Percentiles rank a stretch among this genome's conserved stretches.
Evolutionary conservation across 75 land plant species (phyloP).

Genomic region (Cryptomeria japonica): DNA sequence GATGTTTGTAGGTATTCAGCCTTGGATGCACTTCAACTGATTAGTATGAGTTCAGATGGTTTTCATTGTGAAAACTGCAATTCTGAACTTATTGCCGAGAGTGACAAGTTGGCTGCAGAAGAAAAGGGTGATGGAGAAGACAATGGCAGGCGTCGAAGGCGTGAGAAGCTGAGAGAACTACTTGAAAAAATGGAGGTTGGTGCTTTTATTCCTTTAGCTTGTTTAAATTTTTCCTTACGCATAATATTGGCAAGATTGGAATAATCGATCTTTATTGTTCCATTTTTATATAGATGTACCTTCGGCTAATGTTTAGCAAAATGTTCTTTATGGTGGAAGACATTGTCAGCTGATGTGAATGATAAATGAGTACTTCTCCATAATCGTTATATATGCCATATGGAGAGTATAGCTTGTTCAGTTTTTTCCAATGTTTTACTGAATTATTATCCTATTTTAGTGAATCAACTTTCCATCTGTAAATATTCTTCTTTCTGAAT

Average conservation of each 20-base stretch:
- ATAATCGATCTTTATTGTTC: neutral
- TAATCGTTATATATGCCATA: neutral
- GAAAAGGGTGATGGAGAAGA: constrained; percentile 94
- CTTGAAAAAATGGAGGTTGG: constrained; percentile 83
- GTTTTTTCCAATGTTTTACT: neutral
- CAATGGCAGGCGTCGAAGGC: constrained; percentile 80
- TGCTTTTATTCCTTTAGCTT: neutral
- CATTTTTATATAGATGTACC: neutral
- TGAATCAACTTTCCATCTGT: too few relatives aligned
- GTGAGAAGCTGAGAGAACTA: constrained; percentile 78
- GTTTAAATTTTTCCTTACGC: neutral
- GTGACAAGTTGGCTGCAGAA: constrained; percentile 82
- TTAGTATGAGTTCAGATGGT: constrained; percentile 52
- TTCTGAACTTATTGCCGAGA: constrained; percentile 85
- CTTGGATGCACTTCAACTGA: constrained; percentile 75
- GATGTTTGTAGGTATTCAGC: constrained; percentile 67
- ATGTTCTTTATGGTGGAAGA: neutral
- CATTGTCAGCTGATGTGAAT: neutral
- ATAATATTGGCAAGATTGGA: neutral
- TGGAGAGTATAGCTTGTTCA: neutral
- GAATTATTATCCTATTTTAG: neutral
- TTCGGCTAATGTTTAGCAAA: neutral
- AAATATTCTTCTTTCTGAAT: too few relatives aligned
- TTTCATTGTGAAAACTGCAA: constrained; percentile 93
- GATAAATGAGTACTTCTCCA: neutral